Evolutionary conservation across 345 rosid species (phyloP), one percentile per base, ranked within the genome.

Genomic region (Erysimum cheiranthoides): DNA sequence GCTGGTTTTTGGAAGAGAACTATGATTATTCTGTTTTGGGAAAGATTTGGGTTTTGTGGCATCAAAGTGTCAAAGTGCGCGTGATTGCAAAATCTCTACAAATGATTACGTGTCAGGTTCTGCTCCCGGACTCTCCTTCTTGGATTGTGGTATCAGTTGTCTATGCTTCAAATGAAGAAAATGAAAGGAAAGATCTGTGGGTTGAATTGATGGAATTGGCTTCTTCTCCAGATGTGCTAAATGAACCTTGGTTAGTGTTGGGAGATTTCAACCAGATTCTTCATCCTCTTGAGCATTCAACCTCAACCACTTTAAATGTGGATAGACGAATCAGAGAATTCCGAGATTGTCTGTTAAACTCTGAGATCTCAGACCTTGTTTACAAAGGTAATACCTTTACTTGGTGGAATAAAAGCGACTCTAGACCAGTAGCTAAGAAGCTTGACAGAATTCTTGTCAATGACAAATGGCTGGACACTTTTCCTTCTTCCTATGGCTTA

Each of bases 401-500:
- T 4, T 56, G 39, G 61, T 56, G 38, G 61, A 56, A 56, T 3
- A 56, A 30, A 3, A 13, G 21, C 0, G 10, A 0, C 1, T 7
- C 1, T 0, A 31, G 13, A 0, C 21, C 18, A 0, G 1, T 32
- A 1, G 61, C 61, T 1, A 57, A 57, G 14, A 32, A 32, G 4
- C 0, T 57, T 3, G 40, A 57, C 5, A n/a, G 40, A 3, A 3
- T 16, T 2, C 2, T 32, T 0, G 40, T 32, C 1, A 57, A 32
- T 32, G 25, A 4, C 0, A 0, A 31, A 1, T 56, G 21, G 40
- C 2, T 1, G 1, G 4, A 3, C 5, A 0, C 1, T 0, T 3
- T 34, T 4, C 11, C 27, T 0, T 3, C 2, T 0, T 32, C 25
- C 0, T 31, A 0, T 31, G 12, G 7, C 0, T 0, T n/a, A 1